Evolutionary conservation across 2,329 filamentous ascomycete species (phyloP), one percentile per base, ranked within the genome.

Genomic region (Penicillium sp.): DNA sequence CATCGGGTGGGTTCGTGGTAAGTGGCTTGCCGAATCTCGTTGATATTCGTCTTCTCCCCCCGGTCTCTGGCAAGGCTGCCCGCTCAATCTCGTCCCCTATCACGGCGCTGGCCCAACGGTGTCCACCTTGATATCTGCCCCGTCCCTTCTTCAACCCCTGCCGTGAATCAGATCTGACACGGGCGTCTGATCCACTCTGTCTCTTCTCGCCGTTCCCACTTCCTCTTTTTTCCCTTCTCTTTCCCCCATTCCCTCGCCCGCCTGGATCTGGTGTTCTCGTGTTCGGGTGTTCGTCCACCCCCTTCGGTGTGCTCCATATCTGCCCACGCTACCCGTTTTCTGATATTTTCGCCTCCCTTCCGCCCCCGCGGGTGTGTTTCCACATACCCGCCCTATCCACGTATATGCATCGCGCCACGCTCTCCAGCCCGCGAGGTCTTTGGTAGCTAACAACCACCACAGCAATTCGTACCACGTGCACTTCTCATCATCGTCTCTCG

Each of bases 111-210:
- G 38, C 23, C 20, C 33, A 27, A 26, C 14, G 28, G 20, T 31
- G 30, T 43, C 41, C 36, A 40, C 44, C 48, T 51, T 53, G 50
- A 53, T 53, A 53, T 53, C 34, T 43, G 43, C 39, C 40, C 38
- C 34, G 31, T 33, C 37, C 41, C 26, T 36, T 37, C 40, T 40
- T 43, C 41, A 38, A 53, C 52, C 52, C 52, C 50, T 54, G 52
- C 52, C 51, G 46, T 50, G 43, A 41, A 54, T 48, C 37, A 47
- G 47, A 51, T 50, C 46, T 48, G 53, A 44, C 43, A 53, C 45
- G 47, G 31, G 25, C 19, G 17, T 32, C 33, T 37, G 34, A 41
- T 47, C 51, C 53, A 50, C 50, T 46, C 33, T 31, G 46, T 36
- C 26, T 28, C 28, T 32, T 40, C 41, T 43, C 36, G 21, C 39